phyloP scores from a whole-genome alignment of 192 early-diverging fungal genomes.

The Podila verticillata region DNA sequence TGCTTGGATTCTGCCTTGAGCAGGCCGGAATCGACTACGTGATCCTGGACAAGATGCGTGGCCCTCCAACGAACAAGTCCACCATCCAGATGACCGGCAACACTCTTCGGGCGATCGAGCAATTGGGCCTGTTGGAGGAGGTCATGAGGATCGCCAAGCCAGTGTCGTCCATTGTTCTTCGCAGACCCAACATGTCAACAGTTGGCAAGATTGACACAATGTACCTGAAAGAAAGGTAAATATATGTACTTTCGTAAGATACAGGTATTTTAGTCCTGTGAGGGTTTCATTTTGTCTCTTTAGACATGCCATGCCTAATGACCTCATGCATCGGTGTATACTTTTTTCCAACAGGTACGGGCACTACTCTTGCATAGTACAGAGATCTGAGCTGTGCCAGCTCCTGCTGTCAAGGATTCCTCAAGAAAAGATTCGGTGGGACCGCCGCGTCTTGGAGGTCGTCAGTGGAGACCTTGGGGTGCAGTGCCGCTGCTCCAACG shows the following conservation, averaged over 20 bases:
- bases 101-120: conserved; percentile 22
- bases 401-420: conserved; percentile 29
- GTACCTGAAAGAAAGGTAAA: conserved; percentile 30
- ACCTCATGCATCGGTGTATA: background rate
- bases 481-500: conserved; percentile 42
- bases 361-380: conserved; percentile 13
- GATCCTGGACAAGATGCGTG: conserved; percentile 16
- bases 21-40: conserved; percentile 42
- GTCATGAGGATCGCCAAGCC: conserved; percentile 36
- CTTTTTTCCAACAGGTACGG: conserved; percentile 18
- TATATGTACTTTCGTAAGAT: background rate
- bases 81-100: conserved; percentile 33
- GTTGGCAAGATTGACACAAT: conserved; percentile 28
- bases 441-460: conserved; percentile 29
- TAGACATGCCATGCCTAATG: background rate
- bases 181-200: conserved; percentile 27
- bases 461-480: conserved; percentile 31
- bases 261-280: background rate
- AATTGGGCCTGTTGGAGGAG: conserved; percentile 33
- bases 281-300: background rate
- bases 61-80: conserved; percentile 7
- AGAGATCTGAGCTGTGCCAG: conserved; percentile 15
- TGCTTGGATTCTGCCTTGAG: conserved; percentile 33
- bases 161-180: conserved; percentile 15
- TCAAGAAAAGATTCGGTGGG: conserved; percentile 22